phyloP scores from a whole-genome alignment of 1,284 basidiomycete species.

The Ustilago hordei region DNA sequence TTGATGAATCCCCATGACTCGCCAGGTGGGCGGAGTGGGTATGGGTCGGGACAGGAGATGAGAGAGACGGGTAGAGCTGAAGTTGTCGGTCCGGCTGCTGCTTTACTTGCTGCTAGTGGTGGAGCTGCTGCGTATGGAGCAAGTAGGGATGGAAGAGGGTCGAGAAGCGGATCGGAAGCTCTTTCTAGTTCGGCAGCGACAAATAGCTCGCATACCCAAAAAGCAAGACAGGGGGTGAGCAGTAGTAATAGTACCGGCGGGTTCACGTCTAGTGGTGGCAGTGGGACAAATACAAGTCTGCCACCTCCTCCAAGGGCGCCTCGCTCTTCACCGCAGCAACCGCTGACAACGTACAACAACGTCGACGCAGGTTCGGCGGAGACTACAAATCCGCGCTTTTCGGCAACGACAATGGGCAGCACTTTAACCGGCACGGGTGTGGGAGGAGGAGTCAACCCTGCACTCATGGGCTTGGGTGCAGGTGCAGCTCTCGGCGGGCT shows the following conservation, averaged over 20 bases:
- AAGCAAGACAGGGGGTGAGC: slow-evolving; percentile 15
- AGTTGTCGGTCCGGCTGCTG: slow-evolving; percentile 17
- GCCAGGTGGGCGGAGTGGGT: slow-evolving; percentile 7
- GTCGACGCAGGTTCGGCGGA: slow-evolving; percentile 8
- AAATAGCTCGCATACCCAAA: slow-evolving; percentile 12
- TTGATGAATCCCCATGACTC: slow-evolving; percentile 37
- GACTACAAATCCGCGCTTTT: slow-evolving; percentile 12
- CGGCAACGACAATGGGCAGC: slow-evolving; percentile 28
- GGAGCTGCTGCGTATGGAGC: slow-evolving; percentile 15
- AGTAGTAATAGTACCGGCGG: slow-evolving; percentile 55
- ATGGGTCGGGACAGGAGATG: slow-evolving; percentile 30
- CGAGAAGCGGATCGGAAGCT: slow-evolving; percentile 8
- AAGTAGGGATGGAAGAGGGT: background rate
- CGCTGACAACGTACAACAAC: slow-evolving; percentile 12
- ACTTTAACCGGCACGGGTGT: slow-evolving; percentile 1
- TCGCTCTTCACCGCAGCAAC: slow-evolving; percentile 14
- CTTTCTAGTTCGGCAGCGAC: slow-evolving; percentile 8
- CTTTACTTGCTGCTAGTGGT: slow-evolving; percentile 18
- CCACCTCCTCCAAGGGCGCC: slow-evolving; percentile 48
- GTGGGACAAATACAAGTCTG: slow-evolving; percentile 35
- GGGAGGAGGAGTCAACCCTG: slow-evolving; percentile 26
- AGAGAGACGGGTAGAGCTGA: slow-evolving; percentile 8
- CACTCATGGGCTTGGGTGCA: slow-evolving; percentile 35
- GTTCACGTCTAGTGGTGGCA: slow-evolving; percentile 35
- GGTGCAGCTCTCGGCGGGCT: slow-evolving; percentile 40